Base-by-base conservation (phyloP, 2,329 filamentous ascomycete species). In the Ambrosiella beaveri region DNA sequence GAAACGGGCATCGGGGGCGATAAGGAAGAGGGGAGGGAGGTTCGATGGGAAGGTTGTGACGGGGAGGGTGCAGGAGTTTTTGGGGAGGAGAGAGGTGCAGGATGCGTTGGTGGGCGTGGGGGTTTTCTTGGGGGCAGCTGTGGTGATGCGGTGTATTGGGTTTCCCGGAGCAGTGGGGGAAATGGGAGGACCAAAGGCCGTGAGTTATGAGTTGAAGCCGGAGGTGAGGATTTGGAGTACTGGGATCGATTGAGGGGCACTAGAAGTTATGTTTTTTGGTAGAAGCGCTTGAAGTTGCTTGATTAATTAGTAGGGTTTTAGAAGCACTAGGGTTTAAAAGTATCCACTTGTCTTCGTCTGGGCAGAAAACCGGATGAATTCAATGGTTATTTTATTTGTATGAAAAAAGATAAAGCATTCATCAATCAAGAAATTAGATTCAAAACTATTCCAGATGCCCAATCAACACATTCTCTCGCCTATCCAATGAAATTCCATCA, bases 201-300 rank as follows among this genome's bases (percentile, higher is more conserved):
- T 59, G 36, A 57, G 39, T 27, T 59, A 59, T 54, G 39, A 56
- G 7, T 38, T 53, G 15, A 52, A 39, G 17, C 36, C 39, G 3
- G 54, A 57, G 11, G 36, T 45, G 2, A 50, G 54, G 8, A 39
- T 54, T 9, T 57, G 58, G 54, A 39, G 27, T 27, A 38, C 47
- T 12, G 47, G 47, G 7, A 7, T 19, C 9, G 41, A 45, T 13
- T 54, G 17, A 19, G 8, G 45, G 11, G 17, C 8, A 19, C 12
- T 49, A 49, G 2, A n/a, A n/a, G 45, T 49, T 49, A 9, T 5
- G 1, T 9, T 49, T 49, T 15, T 49, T 49, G 4, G 12, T 19
- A 49, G 11, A 12, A n/a, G 47, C 15, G 47, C 47, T 36, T 37
- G 4, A 1, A 36, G 35, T 19, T 51, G n/a, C 47, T 51, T n/a